Percentiles rank a stretch among this genome's conserved stretches.
phyloP scores from a whole-genome alignment of 192 early-diverging fungal genomes.

The Lunasporangiospora selenospora region DNA sequence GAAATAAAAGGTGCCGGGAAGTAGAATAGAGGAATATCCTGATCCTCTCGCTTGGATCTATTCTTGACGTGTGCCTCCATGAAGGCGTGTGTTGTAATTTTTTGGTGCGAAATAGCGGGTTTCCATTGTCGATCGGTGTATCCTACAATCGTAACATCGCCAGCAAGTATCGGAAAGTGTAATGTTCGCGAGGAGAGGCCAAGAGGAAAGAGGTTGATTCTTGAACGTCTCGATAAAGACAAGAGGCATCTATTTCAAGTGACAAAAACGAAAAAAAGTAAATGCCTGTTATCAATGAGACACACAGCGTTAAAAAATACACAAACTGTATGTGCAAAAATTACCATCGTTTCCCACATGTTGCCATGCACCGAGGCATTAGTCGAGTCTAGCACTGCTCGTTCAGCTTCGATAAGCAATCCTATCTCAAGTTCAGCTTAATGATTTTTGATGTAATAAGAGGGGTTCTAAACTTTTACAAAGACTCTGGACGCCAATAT shows the following conservation, averaged over 20 bases:
- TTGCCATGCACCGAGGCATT: conserved; percentile 7
- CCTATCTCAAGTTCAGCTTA: too few species aligned
- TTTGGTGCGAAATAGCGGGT: conserved; percentile 16
- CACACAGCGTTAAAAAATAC: too few species aligned
- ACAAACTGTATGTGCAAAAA: too few species aligned
- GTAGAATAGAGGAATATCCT: conserved; percentile 28
- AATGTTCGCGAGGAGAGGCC: too few species aligned
- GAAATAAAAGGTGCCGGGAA: conserved; percentile 25
- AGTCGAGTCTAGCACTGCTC: conserved; percentile 15
- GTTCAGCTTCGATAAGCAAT: conserved; percentile 12
- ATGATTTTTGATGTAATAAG: too few species aligned
- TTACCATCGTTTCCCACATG: conserved; percentile 42
- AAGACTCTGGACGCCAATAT: too few species aligned
- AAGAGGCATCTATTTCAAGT: conserved; percentile 9
- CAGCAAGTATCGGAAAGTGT: conserved; percentile 5
- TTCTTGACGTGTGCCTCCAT: conserved; percentile 23
- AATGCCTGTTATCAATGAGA: too few species aligned
- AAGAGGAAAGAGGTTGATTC: conserved; percentile 23
- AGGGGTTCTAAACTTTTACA: too few species aligned
- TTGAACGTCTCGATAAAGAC: conserved; percentile 31
- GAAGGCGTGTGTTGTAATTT: conserved; percentile 16
- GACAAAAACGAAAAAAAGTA: too few species aligned
- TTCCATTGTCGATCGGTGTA: conserved; percentile 9
- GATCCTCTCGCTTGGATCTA: conserved; percentile 7
- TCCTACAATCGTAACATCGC: conserved; percentile 23